These are phyloP conservation scores for Dionaea muscipula DNA, from an alignment of 179 eudicot species.

Conservation along the genomic window DNA sequence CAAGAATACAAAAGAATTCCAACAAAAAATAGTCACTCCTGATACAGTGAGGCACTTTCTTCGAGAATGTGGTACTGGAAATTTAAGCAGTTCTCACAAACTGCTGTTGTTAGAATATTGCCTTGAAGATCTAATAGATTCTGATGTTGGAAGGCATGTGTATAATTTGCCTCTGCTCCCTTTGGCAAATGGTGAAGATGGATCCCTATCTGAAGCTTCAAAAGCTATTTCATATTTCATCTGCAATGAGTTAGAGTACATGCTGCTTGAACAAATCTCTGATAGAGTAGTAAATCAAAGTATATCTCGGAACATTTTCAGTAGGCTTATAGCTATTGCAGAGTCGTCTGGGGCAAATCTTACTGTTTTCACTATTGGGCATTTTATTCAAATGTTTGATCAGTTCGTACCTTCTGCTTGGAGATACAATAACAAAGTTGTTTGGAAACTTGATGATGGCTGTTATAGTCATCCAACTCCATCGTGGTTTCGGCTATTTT, in stretches of 20 bases:
- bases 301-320: constrained; percentile 41
- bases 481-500: constrained; percentile 64
- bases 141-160: constrained; percentile 55
- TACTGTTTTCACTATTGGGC: constrained; percentile 38
- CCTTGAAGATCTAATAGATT: constrained; percentile 84
- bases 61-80: constrained; percentile 32
- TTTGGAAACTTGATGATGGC: constrained; percentile 46
- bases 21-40: constrained; percentile 74
- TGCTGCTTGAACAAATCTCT: constrained; percentile 58
- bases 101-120: constrained; percentile 87
- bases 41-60: constrained; percentile 68
- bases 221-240: constrained; percentile 54
- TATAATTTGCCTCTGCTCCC: constrained; percentile 72
- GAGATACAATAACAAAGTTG: constrained; percentile 58
- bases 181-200: constrained; percentile 79
- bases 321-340: constrained; percentile 59
- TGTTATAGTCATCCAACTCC: constrained; percentile 47
- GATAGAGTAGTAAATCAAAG: constrained; percentile 56
- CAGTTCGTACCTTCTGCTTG: constrained; percentile 72
- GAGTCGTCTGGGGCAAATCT: constrained; percentile 69
- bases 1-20: constrained; percentile 31
- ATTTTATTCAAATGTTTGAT: constrained; percentile 50
- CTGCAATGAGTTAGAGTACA: constrained; percentile 67
- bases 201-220: constrained; percentile 46
- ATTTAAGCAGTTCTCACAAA: constrained; percentile 38